Evolutionary conservation across 345 rosid species (phyloP).

Genomic region (Raphanus sativus): DNA sequence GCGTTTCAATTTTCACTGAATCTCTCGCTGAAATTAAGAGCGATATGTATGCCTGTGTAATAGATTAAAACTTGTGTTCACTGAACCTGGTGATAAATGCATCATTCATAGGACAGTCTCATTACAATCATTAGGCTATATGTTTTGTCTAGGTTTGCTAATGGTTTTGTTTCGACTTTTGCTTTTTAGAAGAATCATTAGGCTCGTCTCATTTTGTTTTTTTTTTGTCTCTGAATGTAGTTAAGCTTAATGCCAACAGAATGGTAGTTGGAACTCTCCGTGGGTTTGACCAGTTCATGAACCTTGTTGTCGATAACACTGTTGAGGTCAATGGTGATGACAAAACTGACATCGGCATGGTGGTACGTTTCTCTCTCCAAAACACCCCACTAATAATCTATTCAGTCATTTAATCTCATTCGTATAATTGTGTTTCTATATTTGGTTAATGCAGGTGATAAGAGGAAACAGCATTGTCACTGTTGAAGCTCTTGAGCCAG

Average conservation of each 20-base stretch:
- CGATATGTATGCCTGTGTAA: neutral
- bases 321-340: slow-evolving; percentile 69
- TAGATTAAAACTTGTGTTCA: too few species aligned
- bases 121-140: neutral
- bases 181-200: neutral
- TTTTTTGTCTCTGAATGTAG: slow-evolving; percentile 35
- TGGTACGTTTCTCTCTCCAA: slow-evolving; percentile 49
- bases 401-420: neutral
- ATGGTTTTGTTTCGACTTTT: neutral
- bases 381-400: neutral
- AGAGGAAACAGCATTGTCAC: slow-evolving; percentile 85
- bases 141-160: neutral
- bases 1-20: neutral
- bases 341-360: slow-evolving; percentile 72
- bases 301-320: slow-evolving; percentile 73
- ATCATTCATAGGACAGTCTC: slow-evolving; percentile 1
- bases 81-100: too few species aligned
- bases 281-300: slow-evolving; percentile 86
- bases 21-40: neutral
- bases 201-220: neutral
- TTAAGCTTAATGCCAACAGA: slow-evolving; percentile 78
- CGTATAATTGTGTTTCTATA: neutral
- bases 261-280: slow-evolving; percentile 82
- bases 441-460: slow-evolving; percentile 51
- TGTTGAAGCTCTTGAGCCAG: slow-evolving; percentile 82